Evolutionary conservation across 2,329 filamentous ascomycete species (phyloP), one percentile per base, ranked within the genome.

Genomic region (Cryphonectria nitschkei): DNA sequence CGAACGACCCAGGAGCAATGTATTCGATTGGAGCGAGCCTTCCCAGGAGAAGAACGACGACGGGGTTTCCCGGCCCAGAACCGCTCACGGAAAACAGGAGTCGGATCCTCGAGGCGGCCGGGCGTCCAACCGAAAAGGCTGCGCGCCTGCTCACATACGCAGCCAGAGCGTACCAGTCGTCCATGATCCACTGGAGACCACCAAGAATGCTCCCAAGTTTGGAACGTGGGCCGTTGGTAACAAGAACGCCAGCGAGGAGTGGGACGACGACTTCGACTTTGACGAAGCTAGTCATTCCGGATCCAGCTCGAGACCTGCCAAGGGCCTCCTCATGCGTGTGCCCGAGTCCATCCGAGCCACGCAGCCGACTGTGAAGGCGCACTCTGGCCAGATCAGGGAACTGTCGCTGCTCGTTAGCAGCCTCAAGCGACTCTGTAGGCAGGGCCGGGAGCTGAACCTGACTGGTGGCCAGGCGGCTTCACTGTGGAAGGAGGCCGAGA

Each of bases 251-350:
- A 95, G 91, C 73, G 93, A 97, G 78, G 93, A 96, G 77, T 97
- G 93, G 93, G 93, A 95, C 75, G 92, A 95, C 74, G 93, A 97
- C 78, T 96, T 97, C 75, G 92, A 95, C 72, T 95, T 95, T 77
- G 86, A 84, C 43, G 83, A 81, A 60, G 76, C 80, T 50, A 78
- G 73, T 5, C 79, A 80, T n/a, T 81, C 81, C 67, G 80, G 79
- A 29, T 70, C 71, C 29, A 65, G 69, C 54, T 70, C 67, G 32
- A 50, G 56, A 19, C 76, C 79, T 6, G 79, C 79, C 3, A 79
- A 79, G 2, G 77, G 79, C 8, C 81, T 84, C 68, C 80, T 82
- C 1, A 92, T 94, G 89, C 80, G 91, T n/a, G 91, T 97, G 34
- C 93, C 93, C 0, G 88, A 90, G 74, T 92, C 89, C 1, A 96